These are phyloP conservation scores for Alternaria tenuissima DNA, from an alignment of 2,329 filamentous ascomycete species.

Conservation along the genomic window DNA sequence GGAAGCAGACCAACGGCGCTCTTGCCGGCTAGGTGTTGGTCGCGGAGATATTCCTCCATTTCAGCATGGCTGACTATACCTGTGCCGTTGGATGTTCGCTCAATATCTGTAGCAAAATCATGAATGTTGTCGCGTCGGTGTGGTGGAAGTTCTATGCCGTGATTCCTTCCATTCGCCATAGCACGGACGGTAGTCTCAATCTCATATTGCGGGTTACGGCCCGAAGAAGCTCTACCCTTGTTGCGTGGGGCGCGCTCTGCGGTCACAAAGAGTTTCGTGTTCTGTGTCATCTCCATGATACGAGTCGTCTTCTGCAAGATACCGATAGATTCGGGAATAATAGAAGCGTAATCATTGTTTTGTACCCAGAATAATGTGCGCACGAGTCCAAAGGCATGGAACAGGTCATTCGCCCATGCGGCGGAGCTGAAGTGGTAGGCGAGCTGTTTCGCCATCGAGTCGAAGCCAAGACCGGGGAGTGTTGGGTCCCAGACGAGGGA, in stretches of 20 bases:
- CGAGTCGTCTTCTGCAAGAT: constrained; percentile 66
- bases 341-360: constrained; percentile 63
- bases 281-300: constrained; percentile 67
- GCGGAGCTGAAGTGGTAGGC: constrained; percentile 68
- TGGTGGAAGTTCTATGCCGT: constrained; percentile 33
- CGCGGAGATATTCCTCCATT: constrained; percentile 32
- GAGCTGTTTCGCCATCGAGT: constrained; percentile 66
- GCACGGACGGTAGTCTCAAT: constrained; percentile 39
- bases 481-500: constrained; percentile 46
- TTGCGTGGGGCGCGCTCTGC: constrained; percentile 17
- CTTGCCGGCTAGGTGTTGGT: constrained; percentile 31
- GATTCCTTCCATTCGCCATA: constrained; percentile 29
- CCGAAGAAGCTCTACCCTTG: constrained; percentile 22
- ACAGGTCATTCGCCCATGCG: constrained; percentile 65
- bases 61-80: constrained; percentile 18
- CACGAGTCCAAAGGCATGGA: constrained; percentile 80
- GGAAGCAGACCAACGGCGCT: constrained; percentile 28
- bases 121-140: constrained; percentile 40
- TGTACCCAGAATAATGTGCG: constrained; percentile 79
- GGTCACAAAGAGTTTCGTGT: constrained; percentile 56
- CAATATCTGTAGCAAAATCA: constrained; percentile 38
- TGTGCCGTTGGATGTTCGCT: constrained; percentile 27
- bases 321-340: constrained; percentile 68
- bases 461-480: constrained; percentile 59
- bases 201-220: constrained; percentile 41